A percentile compares a stretch with the other conserved stretches of the same genome.
These are phyloP conservation scores for Aureobasidium uvarum DNA, from an alignment of 2,329 filamentous ascomycete genomes.

Conservation along the genomic window DNA sequence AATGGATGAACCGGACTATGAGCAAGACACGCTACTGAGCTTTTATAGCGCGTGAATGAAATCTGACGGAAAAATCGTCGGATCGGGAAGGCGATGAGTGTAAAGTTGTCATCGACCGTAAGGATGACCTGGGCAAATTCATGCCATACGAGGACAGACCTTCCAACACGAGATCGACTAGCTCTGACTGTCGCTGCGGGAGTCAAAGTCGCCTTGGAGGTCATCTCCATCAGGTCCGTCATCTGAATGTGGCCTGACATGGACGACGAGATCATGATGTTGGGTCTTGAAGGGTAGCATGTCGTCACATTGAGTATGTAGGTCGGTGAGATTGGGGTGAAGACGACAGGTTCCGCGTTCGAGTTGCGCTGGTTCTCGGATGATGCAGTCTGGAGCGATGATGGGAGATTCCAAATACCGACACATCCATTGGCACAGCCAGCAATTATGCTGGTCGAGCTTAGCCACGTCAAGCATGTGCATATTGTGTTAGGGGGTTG, in stretches of 20 bases:
- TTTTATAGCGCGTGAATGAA: conserved; percentile 40
- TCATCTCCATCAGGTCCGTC: conserved; percentile 53
- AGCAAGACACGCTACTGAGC: conserved; percentile 44
- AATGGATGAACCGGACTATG: conserved; percentile 56
- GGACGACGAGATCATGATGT: conserved; percentile 53
- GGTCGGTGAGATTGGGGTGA: conserved; percentile 45
- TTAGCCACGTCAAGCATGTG: conserved; percentile 58
- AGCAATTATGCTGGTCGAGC: conserved; percentile 54
- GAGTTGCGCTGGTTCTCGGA: conserved; percentile 32
- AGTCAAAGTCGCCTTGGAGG: conserved; percentile 46
- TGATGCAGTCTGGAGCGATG: conserved; percentile 40
- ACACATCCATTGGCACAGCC: conserved; percentile 58
- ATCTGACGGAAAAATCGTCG: conserved; percentile 54
- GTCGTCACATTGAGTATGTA: conserved; percentile 51
- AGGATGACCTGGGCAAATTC: conserved; percentile 56
- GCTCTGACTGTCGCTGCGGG: conserved; percentile 47
- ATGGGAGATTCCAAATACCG: conserved; percentile 52
- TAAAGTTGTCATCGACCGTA: conserved; percentile 55
- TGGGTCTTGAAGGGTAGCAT: conserved; percentile 55
- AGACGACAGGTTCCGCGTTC: conserved; percentile 43
- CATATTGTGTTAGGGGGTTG: conserved; percentile 54
- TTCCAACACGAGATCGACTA: conserved; percentile 52
- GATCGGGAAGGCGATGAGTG: conserved; percentile 49
- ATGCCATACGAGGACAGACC: conserved; percentile 53
- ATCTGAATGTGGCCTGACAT: conserved; percentile 57